Conservation (phyloP, 2,329 filamentous ascomycete genomes). For the Gaeumannomyces tritici region DNA sequence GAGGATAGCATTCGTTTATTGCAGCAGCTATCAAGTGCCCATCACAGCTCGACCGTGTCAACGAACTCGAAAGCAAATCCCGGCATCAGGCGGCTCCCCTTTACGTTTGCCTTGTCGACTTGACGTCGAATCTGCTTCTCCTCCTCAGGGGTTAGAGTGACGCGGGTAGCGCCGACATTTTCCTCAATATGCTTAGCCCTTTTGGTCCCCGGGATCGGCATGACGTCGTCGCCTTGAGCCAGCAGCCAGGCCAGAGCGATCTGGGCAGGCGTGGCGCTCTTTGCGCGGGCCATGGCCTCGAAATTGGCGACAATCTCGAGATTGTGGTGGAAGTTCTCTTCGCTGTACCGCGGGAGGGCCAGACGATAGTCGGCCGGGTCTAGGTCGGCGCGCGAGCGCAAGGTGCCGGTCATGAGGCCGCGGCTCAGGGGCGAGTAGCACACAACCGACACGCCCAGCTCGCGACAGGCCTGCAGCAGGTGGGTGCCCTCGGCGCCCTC, state of each 20-base stretch:
- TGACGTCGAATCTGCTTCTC: constrained; percentile 20
- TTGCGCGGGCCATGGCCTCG: constrained; percentile 36
- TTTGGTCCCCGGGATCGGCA: constrained; percentile 47
- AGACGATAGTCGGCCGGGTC: constrained; percentile 36
- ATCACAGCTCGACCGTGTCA: constrained; percentile 3
- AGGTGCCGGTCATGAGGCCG: constrained; percentile 43
- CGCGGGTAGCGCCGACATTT: constrained; percentile 25
- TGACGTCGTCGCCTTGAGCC: constrained; percentile 48
- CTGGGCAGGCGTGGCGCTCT: constrained; percentile 45
- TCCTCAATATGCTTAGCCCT: constrained; percentile 35
- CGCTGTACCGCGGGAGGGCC: constrained; percentile 34
- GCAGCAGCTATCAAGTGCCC: background rate
- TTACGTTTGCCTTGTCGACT: constrained; percentile 12
- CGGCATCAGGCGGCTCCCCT: constrained; percentile 4
- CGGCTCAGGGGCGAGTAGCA: constrained; percentile 51
- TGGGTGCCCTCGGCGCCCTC: constrained; percentile 37
- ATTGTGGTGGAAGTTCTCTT: constrained; percentile 47
- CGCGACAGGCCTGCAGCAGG: constrained; percentile 43
- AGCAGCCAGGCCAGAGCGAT: constrained; percentile 55
- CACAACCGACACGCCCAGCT: constrained; percentile 47
- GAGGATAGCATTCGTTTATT: too few species aligned
- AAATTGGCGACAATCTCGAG: constrained; percentile 41
- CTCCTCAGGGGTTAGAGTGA: constrained; percentile 24
- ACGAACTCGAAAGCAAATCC: constrained; percentile 1
- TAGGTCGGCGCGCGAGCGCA: constrained; percentile 30